Evolutionary conservation across 2,329 filamentous ascomycete species (phyloP).

Genomic region (Zasmidium angulare): DNA sequence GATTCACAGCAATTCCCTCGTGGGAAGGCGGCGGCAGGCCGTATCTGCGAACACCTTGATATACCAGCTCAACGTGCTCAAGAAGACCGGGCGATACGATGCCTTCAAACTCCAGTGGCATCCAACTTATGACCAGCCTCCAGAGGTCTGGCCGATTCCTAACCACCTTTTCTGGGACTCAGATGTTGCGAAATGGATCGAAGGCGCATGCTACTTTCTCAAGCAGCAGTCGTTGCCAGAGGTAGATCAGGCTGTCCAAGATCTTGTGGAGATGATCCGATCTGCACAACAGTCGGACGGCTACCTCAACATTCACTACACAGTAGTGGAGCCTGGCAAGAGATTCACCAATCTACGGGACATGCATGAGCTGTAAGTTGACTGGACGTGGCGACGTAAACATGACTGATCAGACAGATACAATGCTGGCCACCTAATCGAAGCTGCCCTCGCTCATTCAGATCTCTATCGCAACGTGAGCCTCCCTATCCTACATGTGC

Average conservation of each 20-base stretch:
- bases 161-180: slow-evolving; percentile 62
- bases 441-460: slow-evolving; percentile 59
- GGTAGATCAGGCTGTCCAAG: slow-evolving; percentile 52
- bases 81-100: slow-evolving; percentile 53
- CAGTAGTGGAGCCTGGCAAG: slow-evolving; percentile 56
- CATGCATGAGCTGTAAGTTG: slow-evolving; percentile 59
- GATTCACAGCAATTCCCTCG: slow-evolving; percentile 35
- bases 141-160: slow-evolving; percentile 56
- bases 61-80: slow-evolving; percentile 55
- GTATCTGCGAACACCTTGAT: slow-evolving; percentile 48
- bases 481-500: too few species aligned
- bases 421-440: slow-evolving; percentile 62
- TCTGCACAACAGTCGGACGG: slow-evolving; percentile 60
- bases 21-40: slow-evolving; percentile 42
- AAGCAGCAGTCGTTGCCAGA: slow-evolving; percentile 43
- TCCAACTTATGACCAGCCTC: slow-evolving; percentile 52
- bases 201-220: slow-evolving; percentile 61
- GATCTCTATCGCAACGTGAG: slow-evolving; percentile 50
- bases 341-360: slow-evolving; percentile 61
- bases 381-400: background rate
- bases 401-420: slow-evolving; percentile 43
- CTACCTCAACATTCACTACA: slow-evolving; percentile 64
- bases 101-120: slow-evolving; percentile 61
- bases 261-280: slow-evolving; percentile 60
- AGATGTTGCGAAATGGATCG: slow-evolving; percentile 61